Evolutionary conservation across 148 eudicot species (phyloP).

Genomic region (Rhododendron griersonianum): DNA sequence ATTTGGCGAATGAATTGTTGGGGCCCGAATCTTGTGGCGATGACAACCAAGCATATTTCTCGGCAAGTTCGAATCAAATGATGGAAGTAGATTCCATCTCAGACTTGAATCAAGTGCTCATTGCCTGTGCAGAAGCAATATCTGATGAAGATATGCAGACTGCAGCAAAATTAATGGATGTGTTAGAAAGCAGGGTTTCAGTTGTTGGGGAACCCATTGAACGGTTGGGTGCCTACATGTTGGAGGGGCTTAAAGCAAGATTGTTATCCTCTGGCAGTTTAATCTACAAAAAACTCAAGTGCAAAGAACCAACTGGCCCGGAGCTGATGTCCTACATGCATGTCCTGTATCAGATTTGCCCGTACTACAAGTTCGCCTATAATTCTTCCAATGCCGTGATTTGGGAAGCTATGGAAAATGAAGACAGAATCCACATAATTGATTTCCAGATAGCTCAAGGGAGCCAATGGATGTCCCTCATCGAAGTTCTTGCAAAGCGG

Average conservation of each 20-base stretch:
- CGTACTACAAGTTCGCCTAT: slow-evolving; percentile 22
- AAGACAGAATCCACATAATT: slow-evolving; percentile 13
- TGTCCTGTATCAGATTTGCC: slow-evolving; percentile 14
- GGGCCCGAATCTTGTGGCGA: slow-evolving; percentile 12
- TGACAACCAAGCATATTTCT: slow-evolving; percentile 4
- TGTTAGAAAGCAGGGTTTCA: slow-evolving; percentile 11
- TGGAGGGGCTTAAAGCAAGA: slow-evolving; percentile 19
- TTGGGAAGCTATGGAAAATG: slow-evolving; percentile 15
- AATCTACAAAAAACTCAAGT: slow-evolving; percentile 17
- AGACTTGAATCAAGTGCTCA: slow-evolving; percentile 13
- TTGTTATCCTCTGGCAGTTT: slow-evolving; percentile 16
- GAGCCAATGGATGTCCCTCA: slow-evolving; percentile 17
- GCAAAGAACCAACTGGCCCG: slow-evolving; percentile 15
- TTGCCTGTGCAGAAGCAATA: slow-evolving; percentile 17
- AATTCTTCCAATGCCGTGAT: slow-evolving; percentile 18
- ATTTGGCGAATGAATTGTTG: slow-evolving; percentile 10
- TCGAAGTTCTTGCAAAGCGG: slow-evolving; percentile 14
- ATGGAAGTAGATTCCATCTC: slow-evolving; percentile 2
- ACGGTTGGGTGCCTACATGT: slow-evolving; percentile 18
- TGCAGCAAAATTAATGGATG: neutral
- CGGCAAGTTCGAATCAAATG: slow-evolving; percentile 4
- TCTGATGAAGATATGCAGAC: slow-evolving; percentile 7
- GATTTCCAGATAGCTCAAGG: slow-evolving; percentile 18
- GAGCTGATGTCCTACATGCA: slow-evolving; percentile 14
- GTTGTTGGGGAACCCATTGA: slow-evolving; percentile 16